A percentile compares a stretch with the other conserved stretches of the same genome.
phyloP scores from a whole-genome alignment of 768 basidiomycete genomes.

The Macrocybe gigantea region DNA sequence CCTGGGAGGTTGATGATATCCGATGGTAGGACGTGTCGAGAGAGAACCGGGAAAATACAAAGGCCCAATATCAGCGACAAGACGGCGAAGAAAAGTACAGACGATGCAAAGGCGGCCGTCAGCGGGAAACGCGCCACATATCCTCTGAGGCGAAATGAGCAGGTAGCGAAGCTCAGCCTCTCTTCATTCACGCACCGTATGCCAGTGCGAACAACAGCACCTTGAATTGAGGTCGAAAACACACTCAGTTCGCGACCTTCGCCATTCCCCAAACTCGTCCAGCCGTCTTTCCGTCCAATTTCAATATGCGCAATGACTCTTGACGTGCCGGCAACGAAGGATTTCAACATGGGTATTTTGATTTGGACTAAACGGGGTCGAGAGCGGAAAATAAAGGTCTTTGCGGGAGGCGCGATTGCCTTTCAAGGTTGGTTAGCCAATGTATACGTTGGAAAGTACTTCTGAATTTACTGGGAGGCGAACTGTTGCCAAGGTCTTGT shows the following conservation, averaged over 20 bases:
- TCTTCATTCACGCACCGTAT: conserved; percentile 48
- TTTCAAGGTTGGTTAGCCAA: conserved; percentile 16
- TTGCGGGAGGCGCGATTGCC: conserved; percentile 53
- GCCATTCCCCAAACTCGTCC: conserved; percentile 65
- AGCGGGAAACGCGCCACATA: conserved; percentile 67
- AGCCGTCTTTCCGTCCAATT: conserved; percentile 67
- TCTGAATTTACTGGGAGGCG: conserved; percentile 57
- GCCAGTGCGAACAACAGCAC: conserved; percentile 60
- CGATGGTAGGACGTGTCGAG: too few relatives aligned
- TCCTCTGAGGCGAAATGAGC: conserved; percentile 38
- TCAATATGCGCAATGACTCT: conserved; percentile 55
- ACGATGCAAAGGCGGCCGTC: conserved; percentile 40
- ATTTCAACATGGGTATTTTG: conserved; percentile 50
- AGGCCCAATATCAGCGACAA: conserved; percentile 38
- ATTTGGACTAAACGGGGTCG: conserved; percentile 38
- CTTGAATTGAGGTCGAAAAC: conserved; percentile 52
- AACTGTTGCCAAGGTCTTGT: conserved; percentile 54
- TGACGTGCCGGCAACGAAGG: conserved; percentile 43
- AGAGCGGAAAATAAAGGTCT: conserved; percentile 32
- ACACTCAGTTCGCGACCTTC: conserved; percentile 72
- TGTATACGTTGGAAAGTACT: not conserved
- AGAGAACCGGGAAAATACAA: conserved; percentile 31
- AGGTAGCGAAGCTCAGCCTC: not conserved
- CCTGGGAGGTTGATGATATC: too few relatives aligned
- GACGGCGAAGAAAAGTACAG: conserved; percentile 41